Conservation (phyloP, 495 filamentous ascomycete genomes). For the Lasiosphaeria hispida region DNA sequence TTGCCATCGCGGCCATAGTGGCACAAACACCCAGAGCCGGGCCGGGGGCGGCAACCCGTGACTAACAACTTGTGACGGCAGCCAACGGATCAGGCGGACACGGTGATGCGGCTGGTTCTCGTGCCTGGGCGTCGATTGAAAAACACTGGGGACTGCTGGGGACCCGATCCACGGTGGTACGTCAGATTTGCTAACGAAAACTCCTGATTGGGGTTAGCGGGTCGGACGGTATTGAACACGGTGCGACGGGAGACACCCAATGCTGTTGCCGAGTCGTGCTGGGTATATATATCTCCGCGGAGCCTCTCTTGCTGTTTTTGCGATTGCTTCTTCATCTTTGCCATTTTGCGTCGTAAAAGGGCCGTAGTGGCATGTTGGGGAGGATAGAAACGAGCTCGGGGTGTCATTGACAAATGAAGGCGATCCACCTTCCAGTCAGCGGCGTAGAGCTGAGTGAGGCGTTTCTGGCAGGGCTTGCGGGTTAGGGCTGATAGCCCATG, state of each 20-base stretch:
- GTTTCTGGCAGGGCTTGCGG: too few species aligned
- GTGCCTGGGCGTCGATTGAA: background rate
- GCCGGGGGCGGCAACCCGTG: constrained; percentile 2
- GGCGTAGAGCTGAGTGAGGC: too few species aligned
- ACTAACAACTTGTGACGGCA: constrained; percentile 13
- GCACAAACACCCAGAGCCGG: constrained; percentile 1
- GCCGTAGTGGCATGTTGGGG: too few species aligned
- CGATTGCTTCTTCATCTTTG: too few species aligned
- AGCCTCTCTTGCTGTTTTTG: background rate
- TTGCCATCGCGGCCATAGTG: constrained; percentile 11
- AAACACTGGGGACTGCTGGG: constrained; percentile 4
- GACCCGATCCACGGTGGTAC: constrained; percentile 8
- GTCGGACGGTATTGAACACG: background rate
- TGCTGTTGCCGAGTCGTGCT: background rate
- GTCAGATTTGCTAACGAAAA: constrained; percentile 38
- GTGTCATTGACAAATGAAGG: too few species aligned
- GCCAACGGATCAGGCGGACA: constrained; percentile 7
- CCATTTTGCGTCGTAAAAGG: too few species aligned
- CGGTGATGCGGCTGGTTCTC: background rate
- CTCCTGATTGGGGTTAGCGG: constrained; percentile 20
- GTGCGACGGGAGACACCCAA: background rate
- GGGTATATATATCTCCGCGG: constrained; percentile 12
- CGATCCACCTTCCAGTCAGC: too few species aligned
- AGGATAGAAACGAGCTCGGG: too few species aligned
- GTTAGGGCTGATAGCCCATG: too few species aligned